Percentiles rank a stretch among this genome's conserved stretches.
Evolutionary conservation across 495 filamentous ascomycete genomes (phyloP).

Genomic region (Aspergillus mulundensis): DNA sequence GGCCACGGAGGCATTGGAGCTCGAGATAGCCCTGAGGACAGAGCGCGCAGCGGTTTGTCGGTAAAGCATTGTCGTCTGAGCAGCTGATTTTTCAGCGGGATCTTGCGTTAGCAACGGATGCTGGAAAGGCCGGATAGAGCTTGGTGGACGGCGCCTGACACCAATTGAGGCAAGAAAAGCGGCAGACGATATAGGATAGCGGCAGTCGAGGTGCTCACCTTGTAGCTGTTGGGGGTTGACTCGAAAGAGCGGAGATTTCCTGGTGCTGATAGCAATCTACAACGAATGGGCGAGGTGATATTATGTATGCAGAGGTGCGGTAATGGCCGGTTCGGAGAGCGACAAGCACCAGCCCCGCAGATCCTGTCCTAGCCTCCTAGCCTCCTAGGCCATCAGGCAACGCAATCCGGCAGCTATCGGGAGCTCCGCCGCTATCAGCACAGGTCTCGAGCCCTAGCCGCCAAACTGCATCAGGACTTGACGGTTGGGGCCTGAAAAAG

Average conservation of each 20-base stretch:
- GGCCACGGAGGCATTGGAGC: constrained; percentile 47
- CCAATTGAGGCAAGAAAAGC: constrained; percentile 33
- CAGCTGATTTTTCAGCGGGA: constrained; percentile 36
- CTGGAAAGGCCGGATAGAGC: constrained; percentile 35
- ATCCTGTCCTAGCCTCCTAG: no score
- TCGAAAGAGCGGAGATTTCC: constrained; percentile 28
- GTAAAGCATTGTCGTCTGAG: constrained; percentile 43
- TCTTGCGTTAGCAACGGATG: constrained; percentile 26
- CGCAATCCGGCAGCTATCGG: constrained; percentile 10
- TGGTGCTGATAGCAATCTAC: constrained; percentile 29
- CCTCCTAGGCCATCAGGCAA: constrained; percentile 22
- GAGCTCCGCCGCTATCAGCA: not conserved
- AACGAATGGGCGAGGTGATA: constrained; percentile 40
- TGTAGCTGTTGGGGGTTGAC: constrained; percentile 29
- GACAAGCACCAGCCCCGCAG: constrained; percentile 31
- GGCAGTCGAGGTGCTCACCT: constrained; percentile 29
- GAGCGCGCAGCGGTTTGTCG: constrained; percentile 46
- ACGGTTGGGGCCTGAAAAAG: not conserved
- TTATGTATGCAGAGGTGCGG: constrained; percentile 40
- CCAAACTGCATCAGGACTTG: constrained; percentile 17
- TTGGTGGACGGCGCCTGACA: constrained; percentile 17
- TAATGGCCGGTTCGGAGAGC: constrained; percentile 27
- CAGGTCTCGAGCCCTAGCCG: constrained; percentile 9
- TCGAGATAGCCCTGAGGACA: constrained; percentile 42
- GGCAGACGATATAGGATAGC: constrained; percentile 3